phyloP scores from a whole-genome alignment of 352 stramenopile genomes.

The Phytophthora chlamydospora region DNA sequence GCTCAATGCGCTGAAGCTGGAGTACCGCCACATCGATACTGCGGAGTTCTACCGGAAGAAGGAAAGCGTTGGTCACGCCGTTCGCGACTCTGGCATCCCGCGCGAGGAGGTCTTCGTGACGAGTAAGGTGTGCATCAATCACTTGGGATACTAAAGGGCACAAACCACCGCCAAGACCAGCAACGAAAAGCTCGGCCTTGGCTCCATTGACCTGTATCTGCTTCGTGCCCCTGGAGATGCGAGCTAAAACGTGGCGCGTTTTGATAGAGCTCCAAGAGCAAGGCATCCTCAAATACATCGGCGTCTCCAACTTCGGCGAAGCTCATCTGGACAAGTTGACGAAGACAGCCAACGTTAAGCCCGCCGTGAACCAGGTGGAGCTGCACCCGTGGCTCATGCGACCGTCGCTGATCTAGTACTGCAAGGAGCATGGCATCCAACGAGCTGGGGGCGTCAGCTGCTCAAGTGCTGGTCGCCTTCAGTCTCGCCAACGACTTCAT shows the following conservation, averaged over 20 bases:
- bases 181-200: constrained; percentile 55
- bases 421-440: neutral
- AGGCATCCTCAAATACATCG: neutral
- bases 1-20: constrained; percentile 45
- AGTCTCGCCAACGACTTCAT: neutral
- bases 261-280: no score
- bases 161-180: constrained; percentile 47
- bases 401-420: no score
- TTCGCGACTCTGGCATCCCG: constrained; percentile 68
- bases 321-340: no score
- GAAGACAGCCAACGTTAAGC: constrained; percentile 31
- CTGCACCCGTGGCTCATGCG: no score
- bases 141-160: constrained; percentile 72
- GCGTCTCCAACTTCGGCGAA: constrained; percentile 25
- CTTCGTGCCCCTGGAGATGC: constrained; percentile 58
- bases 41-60: no score
- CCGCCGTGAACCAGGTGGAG: no score
- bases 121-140: constrained; percentile 63
- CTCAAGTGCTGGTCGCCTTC: neutral
- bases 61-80: constrained; percentile 66
- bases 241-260: no score
- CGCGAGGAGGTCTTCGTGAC: constrained; percentile 81
- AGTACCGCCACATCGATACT: no score
- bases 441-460: neutral
- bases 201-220: constrained; percentile 82